Base-by-base conservation (phyloP, 148 eudicot species). In the Nepenthes mirabilis region DNA sequence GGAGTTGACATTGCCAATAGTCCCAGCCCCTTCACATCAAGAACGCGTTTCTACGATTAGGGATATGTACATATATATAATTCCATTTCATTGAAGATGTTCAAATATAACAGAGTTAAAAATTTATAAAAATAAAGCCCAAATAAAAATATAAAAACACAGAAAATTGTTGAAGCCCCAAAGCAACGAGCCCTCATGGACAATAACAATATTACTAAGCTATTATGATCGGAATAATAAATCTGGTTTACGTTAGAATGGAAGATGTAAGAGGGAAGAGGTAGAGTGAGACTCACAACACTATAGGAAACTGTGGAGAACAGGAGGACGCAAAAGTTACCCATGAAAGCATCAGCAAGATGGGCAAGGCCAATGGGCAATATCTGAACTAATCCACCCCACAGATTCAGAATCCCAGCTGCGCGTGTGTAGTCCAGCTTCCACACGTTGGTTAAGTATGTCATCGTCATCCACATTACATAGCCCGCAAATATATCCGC, bases 391-490 rank as follows among this genome's bases (percentile, higher is more conserved):
- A 71, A 12, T 1, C 90, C 86, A 14, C 66, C 56, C 72, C 78
- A 79, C 1, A 82, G 61, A 52, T 82, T 85, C 52, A 82, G 56
- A 13, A 82, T 73, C 35, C 77, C 81, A 37, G 87, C 87, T 2
- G 91, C 87, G 6, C 66, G 78, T 0, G 75, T 71, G 34, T 63
- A 66, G 56, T 71, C 59, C 13, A 85, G 65, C 65, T 72, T 66
- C 90, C 90, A 84, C 2, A 79, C 83, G 57, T 79, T 60, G 12
- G 81, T 82, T 40, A 85, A 71, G 74, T 79, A 80, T 5, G 64
- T 49, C 67, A 77, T 66, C 79, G 77, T 77, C 70, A 77, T 56
- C 78, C 79, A 85, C 64, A 74, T 36, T 1, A 71, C 67, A 57
- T 74, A 81, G 1, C 13, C 47, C 1, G 83, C 76, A 47, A 84